Evolutionary conservation across 2,329 filamentous ascomycete species (phyloP), one percentile per base, ranked within the genome.

Genomic region (Davidsoniella eucalypti): DNA sequence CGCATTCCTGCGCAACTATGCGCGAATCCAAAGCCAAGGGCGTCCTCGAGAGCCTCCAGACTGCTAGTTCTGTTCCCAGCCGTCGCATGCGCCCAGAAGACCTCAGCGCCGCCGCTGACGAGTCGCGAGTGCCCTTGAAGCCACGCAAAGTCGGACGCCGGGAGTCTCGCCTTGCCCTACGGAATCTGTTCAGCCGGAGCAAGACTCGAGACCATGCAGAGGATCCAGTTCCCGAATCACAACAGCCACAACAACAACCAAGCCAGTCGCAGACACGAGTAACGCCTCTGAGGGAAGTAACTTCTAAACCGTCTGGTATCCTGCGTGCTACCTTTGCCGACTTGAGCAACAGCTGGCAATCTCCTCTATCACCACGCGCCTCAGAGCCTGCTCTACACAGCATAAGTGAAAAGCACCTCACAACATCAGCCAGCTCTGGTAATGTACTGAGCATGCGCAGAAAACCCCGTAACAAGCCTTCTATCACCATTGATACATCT

Each of bases 101-200:
- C 36, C 12, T 55, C 2, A 42, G 44, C 18, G 10, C 52, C 4
- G 47, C 48, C 12, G 44, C 38, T 21, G 54, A 54, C 10, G 64
- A 65, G 51, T 63, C 63, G 44, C 64, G 67, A 25, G 56, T 69
- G 4, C 66, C 70, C 10, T 55, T 73, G 51, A 68, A 69, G 37
- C 55, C 61, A 6, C 65, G 66, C 44, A 72, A 66, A 56, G 56
- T 67, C 21, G 60, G 58, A 50, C 69, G 64, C 58, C 64, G 73
- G 54, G 73, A 75, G 53, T 76, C 73, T 14, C 70, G 66, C 52
- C 57, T 76, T 47, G 72, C 69, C 3, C 58, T 77, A 45, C 65
- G 70, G 49, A 69, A 62, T 54, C 64, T 78, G 7, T 77, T 78
- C 55, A 64, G 67, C 39, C 67, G 70, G 53, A 64, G 64, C 17